Evolutionary conservation across 768 basidiomycete species (phyloP).

Genomic region (Paxillus involutus): DNA sequence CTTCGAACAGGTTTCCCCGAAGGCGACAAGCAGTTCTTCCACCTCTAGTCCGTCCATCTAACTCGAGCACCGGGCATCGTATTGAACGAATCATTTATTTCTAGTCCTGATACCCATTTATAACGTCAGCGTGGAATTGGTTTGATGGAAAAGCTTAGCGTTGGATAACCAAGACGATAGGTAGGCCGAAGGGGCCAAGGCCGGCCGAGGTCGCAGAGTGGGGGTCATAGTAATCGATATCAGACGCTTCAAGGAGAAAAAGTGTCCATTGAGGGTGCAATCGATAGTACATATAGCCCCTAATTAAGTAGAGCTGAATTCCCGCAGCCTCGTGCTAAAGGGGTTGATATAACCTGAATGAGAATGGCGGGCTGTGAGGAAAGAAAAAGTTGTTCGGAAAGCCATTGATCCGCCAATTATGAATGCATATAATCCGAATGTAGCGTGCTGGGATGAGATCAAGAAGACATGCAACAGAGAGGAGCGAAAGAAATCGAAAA

Average conservation of each 20-base stretch:
- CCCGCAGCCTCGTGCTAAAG: not conserved
- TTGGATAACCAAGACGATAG: not conserved
- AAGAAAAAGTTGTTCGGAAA: not conserved
- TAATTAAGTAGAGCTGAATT: not conserved
- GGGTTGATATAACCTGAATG: not conserved
- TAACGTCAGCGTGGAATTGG: too few relatives aligned
- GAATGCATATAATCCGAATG: slow-evolving; percentile 10
- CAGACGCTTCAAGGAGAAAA: not conserved
- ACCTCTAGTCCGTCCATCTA: slow-evolving; percentile 55
- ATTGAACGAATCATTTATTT: not conserved
- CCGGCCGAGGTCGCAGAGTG: not conserved
- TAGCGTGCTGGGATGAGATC: slow-evolving; percentile 13
- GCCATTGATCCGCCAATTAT: slow-evolving; percentile 20
- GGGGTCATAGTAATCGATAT: too few relatives aligned
- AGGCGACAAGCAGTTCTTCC: slow-evolving; percentile 70
- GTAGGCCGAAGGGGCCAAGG: not conserved
- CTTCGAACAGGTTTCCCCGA: slow-evolving; percentile 45
- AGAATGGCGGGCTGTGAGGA: not conserved
- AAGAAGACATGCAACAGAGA: not conserved
- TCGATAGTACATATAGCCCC: not conserved
- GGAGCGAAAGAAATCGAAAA: not conserved
- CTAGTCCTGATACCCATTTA: not conserved
- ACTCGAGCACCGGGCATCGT: not conserved
- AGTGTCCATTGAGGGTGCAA: not conserved
- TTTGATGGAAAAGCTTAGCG: too few relatives aligned